These are phyloP conservation scores for Zygosaccharomyces pseudorouxii DNA, from an alignment of 805 yeast species.

Conservation along the genomic window DNA sequence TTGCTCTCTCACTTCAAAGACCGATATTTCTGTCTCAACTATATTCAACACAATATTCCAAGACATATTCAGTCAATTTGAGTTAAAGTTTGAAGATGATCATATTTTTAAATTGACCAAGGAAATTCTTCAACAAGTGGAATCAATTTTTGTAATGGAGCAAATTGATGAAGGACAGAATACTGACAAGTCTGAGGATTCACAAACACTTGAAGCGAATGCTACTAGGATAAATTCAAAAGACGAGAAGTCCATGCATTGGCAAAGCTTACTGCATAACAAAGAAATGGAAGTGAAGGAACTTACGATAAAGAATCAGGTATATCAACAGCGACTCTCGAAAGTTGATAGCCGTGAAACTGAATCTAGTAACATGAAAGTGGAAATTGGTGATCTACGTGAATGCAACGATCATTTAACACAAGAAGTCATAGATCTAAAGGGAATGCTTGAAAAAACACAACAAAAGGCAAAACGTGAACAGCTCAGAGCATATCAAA, in stretches of 20 bases:
- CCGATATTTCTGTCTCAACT: neutral
- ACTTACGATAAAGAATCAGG: constrained; percentile 41
- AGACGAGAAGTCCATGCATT: neutral
- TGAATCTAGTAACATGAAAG: neutral
- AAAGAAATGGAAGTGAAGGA: constrained; percentile 37
- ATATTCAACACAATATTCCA: neutral
- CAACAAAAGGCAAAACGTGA: constrained; percentile 14
- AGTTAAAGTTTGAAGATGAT: neutral
- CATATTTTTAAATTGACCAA: neutral
- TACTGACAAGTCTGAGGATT: neutral
- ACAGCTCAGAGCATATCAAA: constrained; percentile 23
- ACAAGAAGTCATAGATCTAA: neutral
- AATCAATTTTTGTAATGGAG: neutral
- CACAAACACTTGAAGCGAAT: neutral
- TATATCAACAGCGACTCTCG: constrained; percentile 42
- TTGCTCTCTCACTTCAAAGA: neutral
- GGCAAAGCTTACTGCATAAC: neutral
- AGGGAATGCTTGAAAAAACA: neutral
- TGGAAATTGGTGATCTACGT: neutral
- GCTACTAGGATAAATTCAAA: neutral
- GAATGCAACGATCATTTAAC: neutral
- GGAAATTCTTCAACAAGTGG: neutral
- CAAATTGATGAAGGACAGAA: neutral
- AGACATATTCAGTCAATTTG: neutral
- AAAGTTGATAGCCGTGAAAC: constrained; percentile 31